Percentiles rank a stretch among this genome's conserved stretches.
These are phyloP conservation scores for Colletotrichum sp. DNA, from an alignment of 2,329 filamentous ascomycete genomes.

Conservation along the genomic window DNA sequence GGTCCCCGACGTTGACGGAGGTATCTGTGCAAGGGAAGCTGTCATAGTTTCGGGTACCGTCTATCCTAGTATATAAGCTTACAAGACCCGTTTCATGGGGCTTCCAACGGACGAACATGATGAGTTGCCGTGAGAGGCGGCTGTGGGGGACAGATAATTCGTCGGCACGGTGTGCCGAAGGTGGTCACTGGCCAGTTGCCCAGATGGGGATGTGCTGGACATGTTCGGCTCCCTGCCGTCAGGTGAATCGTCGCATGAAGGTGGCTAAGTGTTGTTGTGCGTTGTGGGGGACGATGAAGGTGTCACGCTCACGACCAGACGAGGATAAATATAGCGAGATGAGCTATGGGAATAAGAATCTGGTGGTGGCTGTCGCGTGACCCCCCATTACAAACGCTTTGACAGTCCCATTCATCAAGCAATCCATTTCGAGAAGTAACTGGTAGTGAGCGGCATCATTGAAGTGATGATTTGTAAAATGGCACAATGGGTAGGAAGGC, in stretches of 20 bases:
- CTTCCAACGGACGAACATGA: background rate
- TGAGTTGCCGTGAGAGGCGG: background rate
- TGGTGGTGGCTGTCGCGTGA: background rate
- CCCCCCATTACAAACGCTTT: background rate
- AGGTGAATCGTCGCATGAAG: background rate
- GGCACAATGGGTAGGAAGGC: background rate
- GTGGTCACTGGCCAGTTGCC: background rate
- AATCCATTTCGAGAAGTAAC: background rate
- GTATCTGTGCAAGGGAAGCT: background rate
- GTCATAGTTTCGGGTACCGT: constrained; percentile 2
- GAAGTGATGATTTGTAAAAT: background rate
- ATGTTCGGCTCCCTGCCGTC: background rate
- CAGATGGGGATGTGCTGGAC: background rate
- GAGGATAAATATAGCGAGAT: background rate
- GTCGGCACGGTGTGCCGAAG: background rate
- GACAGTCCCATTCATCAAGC: background rate
- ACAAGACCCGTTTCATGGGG: background rate
- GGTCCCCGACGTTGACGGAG: background rate
- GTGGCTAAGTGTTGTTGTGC: background rate
- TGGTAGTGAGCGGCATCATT: background rate
- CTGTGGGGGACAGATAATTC: background rate
- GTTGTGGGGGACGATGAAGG: background rate
- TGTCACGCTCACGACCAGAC: background rate
- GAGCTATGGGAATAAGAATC: background rate
- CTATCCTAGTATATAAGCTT: constrained; percentile 1